A percentile compares a stretch with the other conserved stretches of the same genome.
Conservation (phyloP, 495 filamentous ascomycete genomes). For the Penicillium daleae region DNA sequence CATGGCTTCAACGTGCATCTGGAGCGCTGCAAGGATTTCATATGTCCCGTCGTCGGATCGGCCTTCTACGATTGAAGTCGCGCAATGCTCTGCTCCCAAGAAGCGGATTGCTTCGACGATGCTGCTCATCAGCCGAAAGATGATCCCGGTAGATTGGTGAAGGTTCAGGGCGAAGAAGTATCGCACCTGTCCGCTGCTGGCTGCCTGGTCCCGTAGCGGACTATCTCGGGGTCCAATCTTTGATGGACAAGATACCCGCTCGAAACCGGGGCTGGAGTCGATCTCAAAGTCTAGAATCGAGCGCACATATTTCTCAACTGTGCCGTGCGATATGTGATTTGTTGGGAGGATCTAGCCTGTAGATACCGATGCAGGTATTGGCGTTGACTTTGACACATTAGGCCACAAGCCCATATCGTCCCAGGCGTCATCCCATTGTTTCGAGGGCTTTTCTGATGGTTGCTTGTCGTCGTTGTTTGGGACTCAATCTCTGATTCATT, state of each 20-base stretch:
- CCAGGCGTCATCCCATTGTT: conserved; percentile 13
- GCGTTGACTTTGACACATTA: background rate
- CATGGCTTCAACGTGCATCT: conserved; percentile 34
- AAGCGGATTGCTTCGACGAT: conserved; percentile 51
- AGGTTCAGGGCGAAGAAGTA: conserved; percentile 58
- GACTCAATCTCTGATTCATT: background rate
- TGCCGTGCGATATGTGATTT: conserved; percentile 3
- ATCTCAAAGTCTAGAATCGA: conserved; percentile 17
- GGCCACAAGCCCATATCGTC: conserved; percentile 13
- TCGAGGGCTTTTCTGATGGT: background rate
- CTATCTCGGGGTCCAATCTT: conserved; percentile 26
- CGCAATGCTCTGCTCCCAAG: conserved; percentile 51
- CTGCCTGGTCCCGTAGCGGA: conserved; percentile 17
- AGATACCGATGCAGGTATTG: background rate
- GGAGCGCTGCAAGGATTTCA: conserved; percentile 46
- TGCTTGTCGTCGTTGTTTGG: background rate
- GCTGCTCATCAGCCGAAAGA: conserved; percentile 51
- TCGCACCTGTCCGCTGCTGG: conserved; percentile 18
- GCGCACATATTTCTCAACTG: conserved; percentile 6
- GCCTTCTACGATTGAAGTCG: conserved; percentile 51
- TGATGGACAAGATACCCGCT: conserved; percentile 13
- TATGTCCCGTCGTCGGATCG: conserved; percentile 54
- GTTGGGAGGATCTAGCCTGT: background rate
- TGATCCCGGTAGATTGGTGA: conserved; percentile 40
- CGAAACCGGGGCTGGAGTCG: background rate